Conservation (phyloP, 108 stramenopile genomes). For the Cylindrotheca fusiformis region DNA sequence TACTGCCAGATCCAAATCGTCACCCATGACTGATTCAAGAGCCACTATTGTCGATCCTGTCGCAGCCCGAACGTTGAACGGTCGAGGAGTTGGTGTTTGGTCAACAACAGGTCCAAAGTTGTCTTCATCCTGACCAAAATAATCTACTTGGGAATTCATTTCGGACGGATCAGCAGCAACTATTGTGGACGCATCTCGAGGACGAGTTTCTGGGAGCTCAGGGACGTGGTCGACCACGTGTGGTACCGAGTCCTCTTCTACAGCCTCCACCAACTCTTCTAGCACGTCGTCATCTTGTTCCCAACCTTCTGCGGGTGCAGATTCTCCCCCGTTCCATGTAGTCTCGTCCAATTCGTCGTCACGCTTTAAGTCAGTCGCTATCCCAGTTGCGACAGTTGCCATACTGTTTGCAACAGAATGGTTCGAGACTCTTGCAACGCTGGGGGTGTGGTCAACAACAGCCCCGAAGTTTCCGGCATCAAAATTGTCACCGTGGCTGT, state of each 20-base stretch:
- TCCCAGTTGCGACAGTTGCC: constrained; percentile 13
- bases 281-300: constrained; percentile 28
- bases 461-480: constrained; percentile 19
- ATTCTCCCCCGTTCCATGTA: constrained; percentile 25
- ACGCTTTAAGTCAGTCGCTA: constrained; percentile 22
- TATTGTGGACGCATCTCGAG: constrained; percentile 40
- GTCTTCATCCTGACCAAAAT: constrained; percentile 37
- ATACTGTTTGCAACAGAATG: constrained; percentile 18
- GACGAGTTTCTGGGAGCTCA: constrained; percentile 26
- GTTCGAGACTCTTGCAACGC: background rate
- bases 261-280: constrained; percentile 11
- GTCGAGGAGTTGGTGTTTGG: constrained; percentile 19
- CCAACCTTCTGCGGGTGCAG: constrained; percentile 21
- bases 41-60: constrained; percentile 49
- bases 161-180: constrained; percentile 52
- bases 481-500: constrained; percentile 2
- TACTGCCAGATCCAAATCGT: constrained; percentile 37
- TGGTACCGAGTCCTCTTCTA: constrained; percentile 16
- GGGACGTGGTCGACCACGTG: constrained; percentile 48
- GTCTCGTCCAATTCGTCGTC: constrained; percentile 41
- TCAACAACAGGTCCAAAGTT: constrained; percentile 56
- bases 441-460: constrained; percentile 35
- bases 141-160: constrained; percentile 40
- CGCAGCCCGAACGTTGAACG: constrained; percentile 2
- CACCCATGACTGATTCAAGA: constrained; percentile 33